phyloP scores from a whole-genome alignment of 2,329 filamentous ascomycete genomes.

The Aureobasidium zeae region DNA sequence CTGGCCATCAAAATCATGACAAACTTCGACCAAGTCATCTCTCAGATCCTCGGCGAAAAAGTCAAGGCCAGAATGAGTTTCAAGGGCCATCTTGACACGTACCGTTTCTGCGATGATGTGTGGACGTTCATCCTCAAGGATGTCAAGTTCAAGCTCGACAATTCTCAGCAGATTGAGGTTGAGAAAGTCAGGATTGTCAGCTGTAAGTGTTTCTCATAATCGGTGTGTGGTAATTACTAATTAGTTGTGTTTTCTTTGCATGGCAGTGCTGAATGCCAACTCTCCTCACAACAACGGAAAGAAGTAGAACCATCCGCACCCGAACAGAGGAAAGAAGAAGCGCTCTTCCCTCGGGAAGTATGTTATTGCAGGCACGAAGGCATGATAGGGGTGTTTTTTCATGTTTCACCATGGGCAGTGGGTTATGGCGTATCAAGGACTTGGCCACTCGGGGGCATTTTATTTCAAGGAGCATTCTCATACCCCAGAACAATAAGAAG shows the following conservation, averaged over 20 bases:
- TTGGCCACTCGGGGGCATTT: too few species aligned
- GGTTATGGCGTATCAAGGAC: too few species aligned
- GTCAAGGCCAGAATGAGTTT: constrained; percentile 71
- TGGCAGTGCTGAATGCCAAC: constrained; percentile 6
- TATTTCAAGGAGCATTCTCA: too few species aligned
- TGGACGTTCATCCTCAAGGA: constrained; percentile 99
- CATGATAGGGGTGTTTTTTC: too few species aligned
- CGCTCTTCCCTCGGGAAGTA: neutral
- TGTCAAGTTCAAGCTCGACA: constrained; percentile 96
- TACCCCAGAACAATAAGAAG: too few species aligned
- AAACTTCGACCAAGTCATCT: constrained; percentile 90
- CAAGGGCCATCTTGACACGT: constrained; percentile 86
- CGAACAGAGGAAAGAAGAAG: too few species aligned
- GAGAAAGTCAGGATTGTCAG: constrained; percentile 98
- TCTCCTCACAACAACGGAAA: constrained; percentile 4
- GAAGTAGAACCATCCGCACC: neutral
- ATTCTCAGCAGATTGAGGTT: constrained; percentile 59
- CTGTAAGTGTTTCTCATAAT: constrained; percentile 71
- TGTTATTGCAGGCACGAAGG: neutral
- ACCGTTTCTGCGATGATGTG: constrained; percentile 98
- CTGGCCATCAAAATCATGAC: constrained; percentile 96
- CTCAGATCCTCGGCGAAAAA: constrained; percentile 82
- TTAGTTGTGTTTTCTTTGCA: too few species aligned
- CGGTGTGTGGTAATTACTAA: too few species aligned
- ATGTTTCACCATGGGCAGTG: too few species aligned